phyloP scores from a whole-genome alignment of 148 eudicot genomes.

The Rhododendron griersonianum region DNA sequence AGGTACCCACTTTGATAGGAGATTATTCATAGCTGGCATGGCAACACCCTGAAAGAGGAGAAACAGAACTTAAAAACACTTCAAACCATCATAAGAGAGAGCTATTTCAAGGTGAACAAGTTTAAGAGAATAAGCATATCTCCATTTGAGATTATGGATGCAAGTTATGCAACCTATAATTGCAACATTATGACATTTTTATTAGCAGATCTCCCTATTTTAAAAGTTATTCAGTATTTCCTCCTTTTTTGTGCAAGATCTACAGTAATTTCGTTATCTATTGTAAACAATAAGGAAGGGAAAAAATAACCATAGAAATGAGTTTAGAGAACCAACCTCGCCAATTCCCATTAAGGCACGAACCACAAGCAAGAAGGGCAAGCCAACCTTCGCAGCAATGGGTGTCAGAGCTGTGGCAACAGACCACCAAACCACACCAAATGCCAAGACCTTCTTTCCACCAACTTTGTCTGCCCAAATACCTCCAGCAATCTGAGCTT shows the following conservation, averaged over 20 bases:
- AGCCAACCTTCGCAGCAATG: constrained; percentile 78
- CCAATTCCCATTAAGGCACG: constrained; percentile 98
- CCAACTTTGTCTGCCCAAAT: constrained; percentile 97
- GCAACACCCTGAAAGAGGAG: constrained; percentile 82
- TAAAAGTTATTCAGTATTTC: not conserved
- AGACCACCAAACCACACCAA: constrained; percentile 97
- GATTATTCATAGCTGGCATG: constrained; percentile 98
- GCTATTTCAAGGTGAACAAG: not conserved
- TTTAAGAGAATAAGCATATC: not conserved
- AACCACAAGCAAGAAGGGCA: constrained; percentile 76
- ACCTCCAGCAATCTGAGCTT: constrained; percentile 83
- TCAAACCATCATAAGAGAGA: not conserved
- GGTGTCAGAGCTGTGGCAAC: constrained; percentile 84
- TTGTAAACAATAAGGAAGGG: not conserved
- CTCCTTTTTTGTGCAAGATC: not conserved
- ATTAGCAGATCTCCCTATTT: not conserved
- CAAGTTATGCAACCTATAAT: not conserved
- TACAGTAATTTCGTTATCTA: too few species aligned
- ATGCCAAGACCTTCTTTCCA: constrained; percentile 79
- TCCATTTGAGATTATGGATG: not conserved
- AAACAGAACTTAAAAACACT: constrained; percentile 2
- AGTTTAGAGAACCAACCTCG: constrained; percentile 16
- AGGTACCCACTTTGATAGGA: constrained; percentile 94
- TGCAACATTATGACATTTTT: not conserved
- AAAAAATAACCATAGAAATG: not conserved